phyloP scores from a whole-genome alignment of 106 monocot species.

The Dendrobium chrysotoxum region DNA sequence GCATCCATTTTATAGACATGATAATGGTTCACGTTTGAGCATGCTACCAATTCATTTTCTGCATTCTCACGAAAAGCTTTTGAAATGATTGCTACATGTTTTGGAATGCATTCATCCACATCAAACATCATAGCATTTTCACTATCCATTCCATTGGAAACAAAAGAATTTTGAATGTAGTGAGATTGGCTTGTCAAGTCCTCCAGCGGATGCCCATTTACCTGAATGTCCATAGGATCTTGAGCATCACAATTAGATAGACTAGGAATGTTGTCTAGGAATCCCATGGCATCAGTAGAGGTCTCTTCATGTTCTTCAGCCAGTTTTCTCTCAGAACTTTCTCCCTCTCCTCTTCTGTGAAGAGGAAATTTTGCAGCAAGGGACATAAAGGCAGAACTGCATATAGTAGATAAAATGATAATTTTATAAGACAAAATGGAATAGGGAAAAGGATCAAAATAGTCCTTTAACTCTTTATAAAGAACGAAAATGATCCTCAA shows the following conservation, averaged over 20 bases:
- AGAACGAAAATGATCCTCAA: too few relatives aligned
- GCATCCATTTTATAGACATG: not conserved
- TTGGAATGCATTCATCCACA: not conserved
- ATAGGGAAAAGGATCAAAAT: too few relatives aligned
- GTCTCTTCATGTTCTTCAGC: not conserved
- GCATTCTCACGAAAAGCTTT: not conserved
- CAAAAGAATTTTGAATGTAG: not conserved
- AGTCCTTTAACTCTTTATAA: too few relatives aligned
- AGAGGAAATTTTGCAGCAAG: slow-evolving; percentile 19
- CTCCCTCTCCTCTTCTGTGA: not conserved
- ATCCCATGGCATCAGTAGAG: not conserved
- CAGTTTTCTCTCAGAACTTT: not conserved
- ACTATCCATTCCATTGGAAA: not conserved
- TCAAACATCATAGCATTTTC: not conserved
- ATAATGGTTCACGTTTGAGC: not conserved
- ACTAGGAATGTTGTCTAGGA: not conserved
- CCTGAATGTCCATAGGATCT: slow-evolving; percentile 3
- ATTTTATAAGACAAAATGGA: not conserved
- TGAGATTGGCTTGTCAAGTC: not conserved
- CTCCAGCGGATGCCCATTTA: not conserved
- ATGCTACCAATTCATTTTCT: not conserved
- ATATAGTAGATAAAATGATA: not conserved
- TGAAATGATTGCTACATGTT: not conserved
- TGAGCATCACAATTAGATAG: slow-evolving; percentile 1
- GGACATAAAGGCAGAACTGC: slow-evolving; percentile 18